These are phyloP conservation scores for Cairneyella variabilis DNA, from an alignment of 495 filamentous ascomycete genomes.

Conservation along the genomic window DNA sequence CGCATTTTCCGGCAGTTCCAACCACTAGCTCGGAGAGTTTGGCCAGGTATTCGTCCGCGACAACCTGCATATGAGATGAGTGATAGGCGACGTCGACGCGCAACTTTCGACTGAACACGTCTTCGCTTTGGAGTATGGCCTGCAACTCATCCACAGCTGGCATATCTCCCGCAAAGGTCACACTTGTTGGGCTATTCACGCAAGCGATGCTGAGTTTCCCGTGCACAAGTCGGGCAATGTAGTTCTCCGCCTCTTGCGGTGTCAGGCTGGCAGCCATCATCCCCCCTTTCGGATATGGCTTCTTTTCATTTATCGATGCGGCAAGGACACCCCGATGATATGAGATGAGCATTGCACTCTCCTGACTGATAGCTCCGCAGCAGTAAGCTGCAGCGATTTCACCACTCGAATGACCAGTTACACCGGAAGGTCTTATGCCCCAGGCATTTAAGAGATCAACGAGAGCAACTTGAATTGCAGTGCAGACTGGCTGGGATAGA, in stretches of 20 bases:
- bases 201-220: conserved; percentile 36
- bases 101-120: conserved; percentile 5
- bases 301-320: background rate
- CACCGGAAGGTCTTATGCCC: conserved; percentile 48
- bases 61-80: conserved; percentile 53
- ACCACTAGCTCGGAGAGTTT: background rate
- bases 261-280: conserved; percentile 51
- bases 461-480: conserved; percentile 50
- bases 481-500: conserved; percentile 43
- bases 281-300: conserved; percentile 27
- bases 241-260: conserved; percentile 32
- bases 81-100: conserved; percentile 48
- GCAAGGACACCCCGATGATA: conserved; percentile 35
- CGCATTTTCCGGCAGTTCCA: background rate
- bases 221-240: conserved; percentile 23
- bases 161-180: conserved; percentile 54
- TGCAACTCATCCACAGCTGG: conserved; percentile 37
- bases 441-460: conserved; percentile 50
- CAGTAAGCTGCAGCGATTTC: conserved; percentile 58
- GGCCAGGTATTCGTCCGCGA: conserved; percentile 32
- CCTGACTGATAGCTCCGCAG: conserved; percentile 42
- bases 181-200: conserved; percentile 53
- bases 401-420: conserved; percentile 62
- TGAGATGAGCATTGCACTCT: conserved; percentile 50
- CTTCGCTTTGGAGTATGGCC: conserved; percentile 32